Evolutionary conservation across 805 yeast genomes (phyloP), one percentile per base, ranked within the genome.

Genomic region (Schwanniomyces occidentalis): DNA sequence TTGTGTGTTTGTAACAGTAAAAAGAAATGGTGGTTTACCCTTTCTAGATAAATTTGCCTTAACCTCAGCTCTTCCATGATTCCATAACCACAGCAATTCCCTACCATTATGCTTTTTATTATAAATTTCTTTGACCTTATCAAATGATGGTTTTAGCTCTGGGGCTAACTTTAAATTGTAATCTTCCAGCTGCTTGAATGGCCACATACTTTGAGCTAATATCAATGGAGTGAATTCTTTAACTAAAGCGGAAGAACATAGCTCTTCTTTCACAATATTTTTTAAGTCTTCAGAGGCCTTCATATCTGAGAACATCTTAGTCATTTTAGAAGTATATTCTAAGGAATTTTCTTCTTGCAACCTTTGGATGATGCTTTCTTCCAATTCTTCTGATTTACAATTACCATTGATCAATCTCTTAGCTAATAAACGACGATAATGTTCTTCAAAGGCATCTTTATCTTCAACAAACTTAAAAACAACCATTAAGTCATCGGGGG

Each of bases 221-320:
- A 88, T 80, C 45, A 78, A 77, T 16, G 93, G 87, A 31, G 79
- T 76, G 55, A 87, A 82, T 44, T 68, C 74, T 41, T 62, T 62
- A 10, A 38, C 40, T 14, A 41, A 38, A 16, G 46, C 42, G 16
- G 45, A 27, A 26, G 48, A 37, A 6, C 52, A 52, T 22, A 61
- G 35, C 27, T 63, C 66, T 31, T 76, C 80, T 45, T 67, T 67
- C 52, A 82, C 81, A 32, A 66, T 60, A n/a, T 54, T 44, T 49
- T 80, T 85, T 54, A 93, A 70, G 37, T 87, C 91, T 42, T 78
- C 78, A 0, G 96, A 86, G 3, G 91, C 76, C 49, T 84, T 77
- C 71, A 93, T 87, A 63, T 93, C 99, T 56, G 84, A 85, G 59
- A 93, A 90, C 99, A 93, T 93, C 50, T 89, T 86, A 15, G 95